phyloP scores from a whole-genome alignment of 495 filamentous ascomycete genomes.

The Platismatia glauca region DNA sequence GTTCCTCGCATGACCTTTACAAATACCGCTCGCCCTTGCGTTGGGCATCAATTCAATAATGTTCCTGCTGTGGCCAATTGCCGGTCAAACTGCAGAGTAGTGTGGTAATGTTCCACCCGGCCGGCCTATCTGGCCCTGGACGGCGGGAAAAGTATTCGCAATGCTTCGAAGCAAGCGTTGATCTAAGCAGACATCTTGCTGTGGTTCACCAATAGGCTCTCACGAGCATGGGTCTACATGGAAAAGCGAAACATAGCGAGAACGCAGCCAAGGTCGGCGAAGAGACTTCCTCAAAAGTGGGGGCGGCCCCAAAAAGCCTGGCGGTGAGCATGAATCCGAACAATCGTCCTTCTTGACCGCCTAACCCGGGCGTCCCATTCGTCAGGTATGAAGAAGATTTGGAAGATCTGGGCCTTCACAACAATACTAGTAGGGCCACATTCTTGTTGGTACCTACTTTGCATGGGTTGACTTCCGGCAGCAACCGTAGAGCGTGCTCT shows the following conservation, averaged over 20 bases:
- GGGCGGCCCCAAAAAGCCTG: neutral
- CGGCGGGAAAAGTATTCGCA: neutral
- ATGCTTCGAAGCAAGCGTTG: neutral
- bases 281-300: neutral
- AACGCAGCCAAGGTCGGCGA: conserved; percentile 4
- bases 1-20: neutral
- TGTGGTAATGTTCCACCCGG: neutral
- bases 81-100: neutral
- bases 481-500: conserved; percentile 12
- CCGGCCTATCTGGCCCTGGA: neutral
- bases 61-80: neutral
- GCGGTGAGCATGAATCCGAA: neutral
- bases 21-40: neutral
- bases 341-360: neutral
- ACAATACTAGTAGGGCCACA: neutral
- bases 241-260: neutral
- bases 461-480: conserved; percentile 11
- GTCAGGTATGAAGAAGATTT: neutral
- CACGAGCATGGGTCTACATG: conserved; percentile 8
- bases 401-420: neutral
- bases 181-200: neutral
- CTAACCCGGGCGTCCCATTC: neutral
- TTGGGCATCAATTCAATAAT: neutral
- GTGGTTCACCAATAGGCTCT: conserved; percentile 9
- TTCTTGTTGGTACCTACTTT: neutral